phyloP scores from a whole-genome alignment of 1,284 basidiomycete genomes.

The Malassezia obtusa region DNA sequence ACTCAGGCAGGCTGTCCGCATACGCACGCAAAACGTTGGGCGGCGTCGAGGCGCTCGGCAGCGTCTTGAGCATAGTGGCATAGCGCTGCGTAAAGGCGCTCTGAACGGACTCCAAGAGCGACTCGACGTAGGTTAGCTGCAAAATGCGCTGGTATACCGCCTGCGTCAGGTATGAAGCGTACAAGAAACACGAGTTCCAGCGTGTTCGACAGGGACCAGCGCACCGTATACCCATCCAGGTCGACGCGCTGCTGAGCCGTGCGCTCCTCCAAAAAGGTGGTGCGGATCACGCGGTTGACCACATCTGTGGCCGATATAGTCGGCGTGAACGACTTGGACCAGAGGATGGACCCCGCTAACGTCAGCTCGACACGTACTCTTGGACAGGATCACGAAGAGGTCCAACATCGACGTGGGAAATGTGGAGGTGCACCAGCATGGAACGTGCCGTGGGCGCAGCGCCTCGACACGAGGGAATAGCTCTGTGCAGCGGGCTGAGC shows the following conservation, averaged over 20 bases:
- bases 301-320: slow-evolving; percentile 19
- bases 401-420: slow-evolving; percentile 10
- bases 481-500: too few relatives aligned
- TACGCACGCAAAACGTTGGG: slow-evolving; percentile 52
- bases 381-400: slow-evolving; percentile 14
- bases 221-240: slow-evolving; percentile 37
- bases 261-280: slow-evolving; percentile 42
- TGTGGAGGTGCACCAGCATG: background rate
- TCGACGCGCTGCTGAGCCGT: slow-evolving; percentile 34
- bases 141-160: slow-evolving; percentile 94
- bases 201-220: slow-evolving; percentile 42
- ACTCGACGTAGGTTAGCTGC: slow-evolving; percentile 85
- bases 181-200: slow-evolving; percentile 42
- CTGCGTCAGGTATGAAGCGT: background rate
- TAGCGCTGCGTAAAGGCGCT: slow-evolving; percentile 35
- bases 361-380: slow-evolving; percentile 1
- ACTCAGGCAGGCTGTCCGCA: slow-evolving; percentile 62
- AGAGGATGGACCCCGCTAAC: slow-evolving; percentile 37
- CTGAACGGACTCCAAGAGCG: slow-evolving; percentile 53
- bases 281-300: slow-evolving; percentile 36
- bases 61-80: slow-evolving; percentile 24
- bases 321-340: slow-evolving; percentile 38
- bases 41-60: slow-evolving; percentile 7
- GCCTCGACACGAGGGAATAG: background rate
- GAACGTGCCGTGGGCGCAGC: background rate